Evolutionary conservation across 352 stramenopile genomes (phyloP).

Genomic region (Pythium pyrilobum): DNA sequence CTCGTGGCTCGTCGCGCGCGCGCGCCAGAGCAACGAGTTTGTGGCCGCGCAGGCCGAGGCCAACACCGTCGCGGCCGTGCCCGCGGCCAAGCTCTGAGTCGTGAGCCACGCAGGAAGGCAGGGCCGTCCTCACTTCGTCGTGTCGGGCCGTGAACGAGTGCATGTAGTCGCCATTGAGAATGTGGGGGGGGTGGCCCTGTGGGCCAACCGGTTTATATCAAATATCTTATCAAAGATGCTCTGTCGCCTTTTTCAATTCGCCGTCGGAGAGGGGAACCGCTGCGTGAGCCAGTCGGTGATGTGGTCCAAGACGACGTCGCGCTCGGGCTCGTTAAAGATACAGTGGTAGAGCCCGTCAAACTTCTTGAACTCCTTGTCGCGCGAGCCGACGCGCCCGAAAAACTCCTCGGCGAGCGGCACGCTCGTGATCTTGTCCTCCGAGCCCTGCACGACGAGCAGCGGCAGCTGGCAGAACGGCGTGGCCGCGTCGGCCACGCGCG

Average conservation of each 20-base stretch:
- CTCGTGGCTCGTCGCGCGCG: conserved; percentile 26
- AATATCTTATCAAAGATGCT: too few species aligned
- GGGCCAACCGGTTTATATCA: too few species aligned
- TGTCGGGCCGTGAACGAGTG: too few species aligned
- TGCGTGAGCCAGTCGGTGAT: neutral
- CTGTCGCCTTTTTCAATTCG: too few species aligned
- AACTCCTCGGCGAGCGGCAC: conserved; percentile 36
- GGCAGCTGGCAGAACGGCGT: conserved; percentile 7
- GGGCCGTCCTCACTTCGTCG: too few species aligned
- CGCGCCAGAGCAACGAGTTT: conserved; percentile 2
- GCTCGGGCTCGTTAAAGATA: conserved; percentile 57
- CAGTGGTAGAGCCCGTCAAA: conserved; percentile 47
- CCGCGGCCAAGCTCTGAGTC: conserved; percentile 1
- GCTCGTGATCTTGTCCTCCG: conserved; percentile 19
- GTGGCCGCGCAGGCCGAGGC: conserved; percentile 1
- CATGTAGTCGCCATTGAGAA: too few species aligned
- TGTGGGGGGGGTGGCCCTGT: too few species aligned
- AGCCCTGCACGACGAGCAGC: conserved; percentile 11
- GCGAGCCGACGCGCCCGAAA: conserved; percentile 25
- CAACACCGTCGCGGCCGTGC: neutral
- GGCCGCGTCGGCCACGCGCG: neutral
- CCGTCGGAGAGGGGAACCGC: neutral
- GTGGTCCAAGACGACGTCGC: conserved; percentile 6
- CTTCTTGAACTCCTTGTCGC: conserved; percentile 54
- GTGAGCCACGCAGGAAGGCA: too few species aligned